phyloP scores from a whole-genome alignment of 306 rosid species.

The Castanea mollissima region DNA sequence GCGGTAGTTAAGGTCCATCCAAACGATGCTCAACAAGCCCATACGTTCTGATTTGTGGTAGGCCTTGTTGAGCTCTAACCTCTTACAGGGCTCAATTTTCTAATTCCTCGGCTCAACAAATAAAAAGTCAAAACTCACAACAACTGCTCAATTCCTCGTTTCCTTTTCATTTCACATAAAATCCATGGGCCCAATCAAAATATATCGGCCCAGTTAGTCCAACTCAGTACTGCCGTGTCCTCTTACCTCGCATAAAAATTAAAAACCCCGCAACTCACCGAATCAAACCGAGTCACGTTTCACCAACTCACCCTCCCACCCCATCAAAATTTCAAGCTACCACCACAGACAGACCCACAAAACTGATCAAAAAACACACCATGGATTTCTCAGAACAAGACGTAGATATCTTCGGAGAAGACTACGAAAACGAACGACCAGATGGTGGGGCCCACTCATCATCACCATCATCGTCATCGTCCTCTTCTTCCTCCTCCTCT shows the following conservation, averaged over 20 bases:
- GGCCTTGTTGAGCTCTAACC: too few relatives aligned
- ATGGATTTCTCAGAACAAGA: constrained; percentile 81
- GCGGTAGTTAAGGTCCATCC: too few relatives aligned
- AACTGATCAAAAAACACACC: not conserved
- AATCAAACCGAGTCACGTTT: not conserved
- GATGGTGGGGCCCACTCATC: constrained; percentile 68
- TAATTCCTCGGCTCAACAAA: too few relatives aligned
- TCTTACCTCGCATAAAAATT: fast-evolving
- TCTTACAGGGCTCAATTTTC: too few relatives aligned
- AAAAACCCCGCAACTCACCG: not conserved
- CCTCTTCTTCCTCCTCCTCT: constrained; percentile 26
- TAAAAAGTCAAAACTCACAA: too few relatives aligned
- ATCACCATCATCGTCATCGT: constrained; percentile 57
- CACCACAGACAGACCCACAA: too few relatives aligned
- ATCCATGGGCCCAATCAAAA: too few relatives aligned
- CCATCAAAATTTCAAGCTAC: not conserved
- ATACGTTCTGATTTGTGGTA: fast-evolving
- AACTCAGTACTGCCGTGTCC: too few relatives aligned
- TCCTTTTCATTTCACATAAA: too few relatives aligned
- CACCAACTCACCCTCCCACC: not conserved
- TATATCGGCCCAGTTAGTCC: too few relatives aligned
- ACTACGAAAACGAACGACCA: constrained; percentile 20
- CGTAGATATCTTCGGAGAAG: constrained; percentile 72
- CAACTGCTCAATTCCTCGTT: too few relatives aligned
- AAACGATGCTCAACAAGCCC: too few relatives aligned